These are phyloP conservation scores for Sphagnurus paluster DNA, from an alignment of 1,284 basidiomycete species.

Conservation along the genomic window DNA sequence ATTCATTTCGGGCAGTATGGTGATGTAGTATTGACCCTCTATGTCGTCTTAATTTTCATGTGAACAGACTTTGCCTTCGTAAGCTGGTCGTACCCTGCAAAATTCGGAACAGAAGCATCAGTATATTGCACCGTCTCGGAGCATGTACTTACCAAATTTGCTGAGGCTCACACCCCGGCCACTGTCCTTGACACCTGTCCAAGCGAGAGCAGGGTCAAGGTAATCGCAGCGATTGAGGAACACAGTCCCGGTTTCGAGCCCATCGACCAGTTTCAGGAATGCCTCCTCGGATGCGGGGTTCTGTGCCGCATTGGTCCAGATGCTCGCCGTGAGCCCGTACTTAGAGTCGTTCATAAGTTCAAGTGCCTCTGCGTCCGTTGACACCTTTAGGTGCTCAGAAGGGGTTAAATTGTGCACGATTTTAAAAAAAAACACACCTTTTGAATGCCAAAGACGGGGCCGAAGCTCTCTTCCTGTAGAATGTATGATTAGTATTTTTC, in stretches of 20 bases:
- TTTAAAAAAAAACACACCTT: slow-evolving; percentile 50
- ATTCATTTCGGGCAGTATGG: too few relatives aligned
- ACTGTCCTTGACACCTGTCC: slow-evolving; percentile 93
- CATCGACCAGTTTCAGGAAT: slow-evolving; percentile 72
- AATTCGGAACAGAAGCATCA: not conserved
- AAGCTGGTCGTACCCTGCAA: slow-evolving; percentile 73
- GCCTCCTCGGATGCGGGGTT: slow-evolving; percentile 61
- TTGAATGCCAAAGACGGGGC: slow-evolving; percentile 89
- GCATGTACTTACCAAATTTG: slow-evolving; percentile 69
- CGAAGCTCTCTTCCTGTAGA: slow-evolving; percentile 79
- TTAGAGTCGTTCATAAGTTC: slow-evolving; percentile 94
- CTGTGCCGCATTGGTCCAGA: slow-evolving; percentile 82
- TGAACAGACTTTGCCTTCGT: slow-evolving; percentile 78
- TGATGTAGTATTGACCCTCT: too few relatives aligned
- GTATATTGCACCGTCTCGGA: not conserved
- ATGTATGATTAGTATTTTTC: not conserved
- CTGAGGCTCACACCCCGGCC: slow-evolving; percentile 90
- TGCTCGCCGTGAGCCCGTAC: slow-evolving; percentile 90
- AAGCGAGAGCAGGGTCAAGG: slow-evolving; percentile 88
- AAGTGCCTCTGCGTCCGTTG: slow-evolving; percentile 84
- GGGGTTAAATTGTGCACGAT: not conserved
- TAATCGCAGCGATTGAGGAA: slow-evolving; percentile 92
- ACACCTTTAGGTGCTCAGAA: slow-evolving; percentile 49
- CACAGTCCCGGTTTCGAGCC: slow-evolving; percentile 87
- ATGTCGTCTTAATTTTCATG: slow-evolving; percentile 67